Conservation (phyloP, 441 rosid species). For the Populus trichocarpa region DNA sequence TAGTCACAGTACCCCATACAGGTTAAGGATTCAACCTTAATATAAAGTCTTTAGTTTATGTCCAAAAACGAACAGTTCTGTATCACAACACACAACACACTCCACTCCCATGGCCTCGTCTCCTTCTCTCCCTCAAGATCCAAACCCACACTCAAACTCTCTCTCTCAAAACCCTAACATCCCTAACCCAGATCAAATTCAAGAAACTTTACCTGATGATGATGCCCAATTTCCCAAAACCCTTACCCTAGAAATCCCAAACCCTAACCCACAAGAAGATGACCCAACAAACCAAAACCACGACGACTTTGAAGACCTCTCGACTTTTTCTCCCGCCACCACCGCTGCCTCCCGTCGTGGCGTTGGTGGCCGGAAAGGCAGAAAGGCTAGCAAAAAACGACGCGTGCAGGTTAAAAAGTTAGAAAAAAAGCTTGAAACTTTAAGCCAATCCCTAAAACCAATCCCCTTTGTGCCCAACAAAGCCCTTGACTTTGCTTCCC, state of each 20-base stretch:
- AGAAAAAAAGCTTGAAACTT: conserved; percentile 43
- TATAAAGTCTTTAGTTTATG: not conserved
- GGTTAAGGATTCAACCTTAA: too few relatives aligned
- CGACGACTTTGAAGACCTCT: conserved; percentile 32
- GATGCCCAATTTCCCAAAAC: conserved; percentile 24
- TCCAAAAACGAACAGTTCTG: not conserved
- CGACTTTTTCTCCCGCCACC: conserved; percentile 14
- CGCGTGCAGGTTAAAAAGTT: conserved; percentile 33
- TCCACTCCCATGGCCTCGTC: not conserved
- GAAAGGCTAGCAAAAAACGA: conserved; percentile 34
- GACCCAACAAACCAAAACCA: conserved; percentile 22
- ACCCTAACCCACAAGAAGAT: conserved; percentile 21
- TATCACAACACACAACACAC: not conserved
- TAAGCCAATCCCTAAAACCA: conserved; percentile 43
- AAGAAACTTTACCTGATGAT: conserved; percentile 3
- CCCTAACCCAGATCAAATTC: not conserved
- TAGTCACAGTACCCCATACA: too few relatives aligned
- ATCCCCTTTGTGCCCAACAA: conserved; percentile 61
- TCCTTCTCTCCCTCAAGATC: not conserved
- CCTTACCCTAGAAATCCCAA: conserved; percentile 15
- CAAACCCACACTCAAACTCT: not conserved
- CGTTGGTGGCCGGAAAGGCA: conserved; percentile 44
- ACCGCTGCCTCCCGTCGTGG: conserved; percentile 36
- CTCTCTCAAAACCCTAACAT: not conserved
- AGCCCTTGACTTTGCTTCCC: conserved; percentile 54